These are phyloP conservation scores for Dendrobium nobile DNA, from an alignment of 106 monocot genomes.

Conservation along the genomic window DNA sequence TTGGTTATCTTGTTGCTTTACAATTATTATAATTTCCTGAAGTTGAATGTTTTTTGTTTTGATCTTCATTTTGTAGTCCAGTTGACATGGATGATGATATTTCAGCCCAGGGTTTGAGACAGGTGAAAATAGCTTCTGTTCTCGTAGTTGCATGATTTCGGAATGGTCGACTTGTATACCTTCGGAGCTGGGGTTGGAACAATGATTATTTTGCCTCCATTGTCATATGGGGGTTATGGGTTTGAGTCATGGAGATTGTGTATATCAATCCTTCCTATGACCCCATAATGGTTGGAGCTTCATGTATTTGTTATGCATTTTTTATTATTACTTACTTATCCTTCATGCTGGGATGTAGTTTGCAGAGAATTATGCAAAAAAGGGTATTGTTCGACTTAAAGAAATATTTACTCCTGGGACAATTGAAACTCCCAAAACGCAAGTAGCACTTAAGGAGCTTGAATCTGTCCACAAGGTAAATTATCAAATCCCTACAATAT, in stretches of 20 bases:
- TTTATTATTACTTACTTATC: neutral
- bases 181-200: no score
- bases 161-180: neutral
- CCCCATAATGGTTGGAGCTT: neutral
- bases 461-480: constrained; percentile 95
- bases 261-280: neutral
- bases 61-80: constrained; percentile 46
- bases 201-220: no score
- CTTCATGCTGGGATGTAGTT: constrained; percentile 38
- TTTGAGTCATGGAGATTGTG: no score
- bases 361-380: constrained; percentile 86
- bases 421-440: constrained; percentile 59
- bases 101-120: constrained; percentile 69
- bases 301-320: neutral
- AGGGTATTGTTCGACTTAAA: constrained; percentile 68
- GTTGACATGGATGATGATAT: constrained; percentile 90
- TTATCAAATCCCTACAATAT: neutral
- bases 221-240: no score
- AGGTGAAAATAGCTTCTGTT: constrained; percentile 32
- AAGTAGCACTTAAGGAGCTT: constrained; percentile 69
- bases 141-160: neutral
- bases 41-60: neutral
- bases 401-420: constrained; percentile 87
- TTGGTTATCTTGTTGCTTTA: neutral
- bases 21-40: neutral